Percentiles rank a stretch among this genome's conserved stretches.
phyloP scores from a whole-genome alignment of 2,329 filamentous ascomycete genomes.

The Ceratocystiopsis minuta region DNA sequence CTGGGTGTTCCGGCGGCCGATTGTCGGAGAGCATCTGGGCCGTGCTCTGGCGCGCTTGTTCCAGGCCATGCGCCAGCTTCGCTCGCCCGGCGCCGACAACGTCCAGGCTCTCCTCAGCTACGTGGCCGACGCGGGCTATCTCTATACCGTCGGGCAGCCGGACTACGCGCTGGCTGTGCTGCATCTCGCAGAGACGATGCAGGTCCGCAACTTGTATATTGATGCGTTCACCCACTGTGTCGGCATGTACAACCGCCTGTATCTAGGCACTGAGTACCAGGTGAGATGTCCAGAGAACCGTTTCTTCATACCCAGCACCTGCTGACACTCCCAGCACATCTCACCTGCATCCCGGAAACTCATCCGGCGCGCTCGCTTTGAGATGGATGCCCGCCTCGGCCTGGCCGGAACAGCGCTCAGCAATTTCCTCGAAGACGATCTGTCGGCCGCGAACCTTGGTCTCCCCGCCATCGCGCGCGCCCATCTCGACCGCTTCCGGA shows the following conservation, averaged over 20 bases:
- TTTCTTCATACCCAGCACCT: neutral
- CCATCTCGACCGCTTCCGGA: conserved; percentile 56
- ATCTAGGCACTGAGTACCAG: conserved; percentile 38
- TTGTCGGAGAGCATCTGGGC: conserved; percentile 52
- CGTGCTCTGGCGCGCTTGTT: conserved; percentile 45
- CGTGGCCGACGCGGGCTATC: conserved; percentile 50
- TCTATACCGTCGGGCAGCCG: conserved; percentile 45
- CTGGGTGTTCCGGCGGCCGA: conserved; percentile 43
- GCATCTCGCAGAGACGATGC: conserved; percentile 48
- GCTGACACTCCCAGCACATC: conserved; percentile 21
- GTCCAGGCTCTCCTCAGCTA: conserved; percentile 45
- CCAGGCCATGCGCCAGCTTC: conserved; percentile 44
- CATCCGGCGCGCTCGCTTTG: conserved; percentile 41
- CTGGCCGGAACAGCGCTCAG: conserved; percentile 39
- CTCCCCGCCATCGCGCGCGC: conserved; percentile 39
- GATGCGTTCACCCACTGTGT: conserved; percentile 63
- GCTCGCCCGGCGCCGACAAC: conserved; percentile 35
- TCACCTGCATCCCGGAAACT: conserved; percentile 41
- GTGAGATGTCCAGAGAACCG: conserved; percentile 22
- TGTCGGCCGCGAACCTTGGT: conserved; percentile 48
- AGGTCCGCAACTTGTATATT: conserved; percentile 46
- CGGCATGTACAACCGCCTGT: conserved; percentile 51
- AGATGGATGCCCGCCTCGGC: conserved; percentile 46
- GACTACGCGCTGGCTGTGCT: conserved; percentile 51
- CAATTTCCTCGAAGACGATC: conserved; percentile 53